Conservation (phyloP, 2,329 filamentous ascomycete genomes). For the Dissoconium aciculare region DNA sequence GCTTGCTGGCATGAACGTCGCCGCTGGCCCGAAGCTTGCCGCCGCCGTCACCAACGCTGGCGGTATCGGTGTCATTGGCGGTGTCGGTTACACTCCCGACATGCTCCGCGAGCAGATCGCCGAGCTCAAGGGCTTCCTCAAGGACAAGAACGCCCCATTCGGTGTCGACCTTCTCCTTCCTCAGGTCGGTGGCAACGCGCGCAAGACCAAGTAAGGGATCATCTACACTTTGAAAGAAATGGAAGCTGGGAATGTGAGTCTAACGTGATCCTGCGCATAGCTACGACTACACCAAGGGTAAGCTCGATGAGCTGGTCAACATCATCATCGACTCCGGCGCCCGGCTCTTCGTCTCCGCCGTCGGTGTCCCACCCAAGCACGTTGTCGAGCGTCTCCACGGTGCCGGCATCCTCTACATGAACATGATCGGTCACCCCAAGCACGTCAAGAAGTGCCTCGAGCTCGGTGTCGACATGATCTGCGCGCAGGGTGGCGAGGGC, state of each 20-base stretch:
- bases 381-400: conserved; percentile 85
- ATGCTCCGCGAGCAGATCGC: conserved; percentile 92
- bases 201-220: conserved; percentile 68
- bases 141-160: conserved; percentile 86
- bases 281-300: conserved; percentile 99
- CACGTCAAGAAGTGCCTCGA: conserved; percentile 94
- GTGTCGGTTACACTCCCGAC: conserved; percentile 88
- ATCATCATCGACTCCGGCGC: conserved; percentile 87
- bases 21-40: conserved; percentile 87
- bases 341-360: conserved; percentile 89
- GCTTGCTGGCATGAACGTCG: conserved; percentile 98
- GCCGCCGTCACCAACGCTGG: conserved; percentile 95
- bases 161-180: conserved; percentile 87
- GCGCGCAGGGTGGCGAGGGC: conserved; percentile 93
- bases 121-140: conserved; percentile 77
- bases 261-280: conserved; percentile 32
- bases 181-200: conserved; percentile 82
- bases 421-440: conserved; percentile 99
- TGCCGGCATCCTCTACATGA: conserved; percentile 88
- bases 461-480: conserved; percentile 87
- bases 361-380: conserved; percentile 77
- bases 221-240: not conserved
- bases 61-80: conserved; percentile 89
- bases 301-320: conserved; percentile 76
- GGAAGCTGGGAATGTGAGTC: conserved; percentile 5